phyloP scores from a whole-genome alignment of 2,329 filamentous ascomycete genomes.

The Colletotrichum horii region DNA sequence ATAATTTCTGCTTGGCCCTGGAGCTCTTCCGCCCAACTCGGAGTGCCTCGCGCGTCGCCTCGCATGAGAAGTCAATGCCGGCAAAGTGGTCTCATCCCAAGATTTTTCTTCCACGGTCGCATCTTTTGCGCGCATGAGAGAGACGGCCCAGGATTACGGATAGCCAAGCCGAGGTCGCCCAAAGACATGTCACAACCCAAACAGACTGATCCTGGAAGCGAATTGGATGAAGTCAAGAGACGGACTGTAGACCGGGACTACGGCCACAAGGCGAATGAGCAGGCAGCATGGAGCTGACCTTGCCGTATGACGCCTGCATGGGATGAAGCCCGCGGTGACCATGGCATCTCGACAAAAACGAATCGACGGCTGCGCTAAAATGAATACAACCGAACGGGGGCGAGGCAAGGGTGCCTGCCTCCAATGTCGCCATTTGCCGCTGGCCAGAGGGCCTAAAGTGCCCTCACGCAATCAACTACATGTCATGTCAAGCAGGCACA shows the following conservation, averaged over 20 bases:
- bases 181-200: background rate
- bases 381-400: background rate
- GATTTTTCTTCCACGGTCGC: background rate
- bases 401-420: background rate
- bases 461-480: background rate
- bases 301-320: background rate
- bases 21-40: background rate
- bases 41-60: background rate
- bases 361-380: background rate
- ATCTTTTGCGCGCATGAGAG: background rate
- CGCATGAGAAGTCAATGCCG: conserved; percentile 7
- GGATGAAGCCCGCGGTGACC: background rate
- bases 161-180: background rate
- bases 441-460: background rate
- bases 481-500: background rate
- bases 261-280: background rate
- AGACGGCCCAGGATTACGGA: background rate
- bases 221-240: background rate
- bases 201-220: background rate
- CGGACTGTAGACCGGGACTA: background rate
- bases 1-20: background rate
- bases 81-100: background rate
- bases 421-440: conserved; percentile 1
- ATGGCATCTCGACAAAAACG: background rate
- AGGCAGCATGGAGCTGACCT: background rate